A percentile compares a stretch with the other conserved stretches of the same genome.
Conservation (phyloP, 352 stramenopile species). For the Globisporangium nunn region DNA sequence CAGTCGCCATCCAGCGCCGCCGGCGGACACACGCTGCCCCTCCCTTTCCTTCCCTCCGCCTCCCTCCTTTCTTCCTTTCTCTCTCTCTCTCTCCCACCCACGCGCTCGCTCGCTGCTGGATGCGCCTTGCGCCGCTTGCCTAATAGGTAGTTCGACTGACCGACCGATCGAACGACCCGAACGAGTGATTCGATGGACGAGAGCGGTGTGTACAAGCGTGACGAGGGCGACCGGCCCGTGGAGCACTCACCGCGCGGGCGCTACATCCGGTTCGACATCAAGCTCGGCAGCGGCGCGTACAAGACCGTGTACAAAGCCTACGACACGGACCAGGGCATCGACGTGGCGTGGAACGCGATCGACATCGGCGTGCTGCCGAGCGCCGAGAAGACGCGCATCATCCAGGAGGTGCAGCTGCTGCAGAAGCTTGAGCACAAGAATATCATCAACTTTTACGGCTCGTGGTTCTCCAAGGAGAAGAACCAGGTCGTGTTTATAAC, state of each 20-base stretch:
- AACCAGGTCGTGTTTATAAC: constrained; percentile 99
- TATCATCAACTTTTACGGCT: constrained; percentile 99
- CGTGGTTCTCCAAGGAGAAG: constrained; percentile 97
- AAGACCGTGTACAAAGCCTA: constrained; percentile 93
- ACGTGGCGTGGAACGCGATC: constrained; percentile 99
- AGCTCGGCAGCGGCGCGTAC: constrained; percentile 79
- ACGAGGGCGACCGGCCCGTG: constrained; percentile 66
- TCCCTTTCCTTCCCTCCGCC: too few relatives aligned
- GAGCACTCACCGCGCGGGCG: constrained; percentile 75
- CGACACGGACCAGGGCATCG: constrained; percentile 97
- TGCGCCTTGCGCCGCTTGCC: not conserved
- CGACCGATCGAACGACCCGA: too few relatives aligned
- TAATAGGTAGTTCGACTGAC: too few relatives aligned
- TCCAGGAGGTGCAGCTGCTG: constrained; percentile 96
- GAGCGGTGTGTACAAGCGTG: constrained; percentile 58
- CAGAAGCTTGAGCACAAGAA: constrained; percentile 98
- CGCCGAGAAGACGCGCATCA: constrained; percentile 93
- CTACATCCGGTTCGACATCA: constrained; percentile 84
- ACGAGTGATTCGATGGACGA: constrained; percentile 54
- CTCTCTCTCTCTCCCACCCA: too few relatives aligned
- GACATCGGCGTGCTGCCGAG: constrained; percentile 94
- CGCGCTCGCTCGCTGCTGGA: too few relatives aligned
- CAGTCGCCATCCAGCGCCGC: too few relatives aligned
- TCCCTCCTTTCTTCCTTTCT: too few relatives aligned
- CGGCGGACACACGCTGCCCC: too few relatives aligned